Evolutionary conservation across 345 rosid genomes (phyloP), one percentile per base, ranked within the genome.

Genomic region (Pugionium cornutum): DNA sequence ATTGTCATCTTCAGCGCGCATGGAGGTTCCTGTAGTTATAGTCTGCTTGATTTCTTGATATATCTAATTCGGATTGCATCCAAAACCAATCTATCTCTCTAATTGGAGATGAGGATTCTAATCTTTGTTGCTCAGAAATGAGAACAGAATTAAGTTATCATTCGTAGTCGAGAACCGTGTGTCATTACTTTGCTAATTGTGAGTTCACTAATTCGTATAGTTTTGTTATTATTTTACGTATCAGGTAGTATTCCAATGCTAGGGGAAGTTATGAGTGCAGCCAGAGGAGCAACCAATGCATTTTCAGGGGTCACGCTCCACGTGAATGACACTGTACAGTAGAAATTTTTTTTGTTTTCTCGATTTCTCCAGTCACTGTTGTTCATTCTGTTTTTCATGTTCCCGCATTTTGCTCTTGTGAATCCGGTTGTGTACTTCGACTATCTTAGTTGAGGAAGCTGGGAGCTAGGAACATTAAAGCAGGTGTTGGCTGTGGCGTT

Each of bases 201-300:
- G 41, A 42, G 34, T 29, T 34, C 1, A 56, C n/a, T 26, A 10
- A 9, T 25, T 39, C 5, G 7, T 61, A 27, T 66, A 26, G 55
- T 45, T 7, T 64, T 49, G 50, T 58, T 61, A 25, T 54, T 45
- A 1, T 28, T 27, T 59, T 41, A 9, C 33, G 18, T 44, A 61
- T 66, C 67, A 90, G 99, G 82, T 74, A 86, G 87, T 50, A 47
- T 94, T 43, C 99, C 99, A 53, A 79, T 91, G 83, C 81, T 87
- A 57, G 81, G 81, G 7, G 85, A 90, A 83, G 80, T 94, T 46
- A 81, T 88, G 92, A 82, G 82, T 80, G 95, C 96, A n/a, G 79
- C 96, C 9, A 83, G 97, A 80, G 99, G 97, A 47, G 96, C 99
- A 58, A 88, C 95, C 34, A 79, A 77, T 84, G 95, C 85, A 2